A percentile compares a stretch with the other conserved stretches of the same genome.
These are phyloP conservation scores for Testicularia cyperi DNA, from an alignment of 1,284 basidiomycete genomes.

Conservation along the genomic window DNA sequence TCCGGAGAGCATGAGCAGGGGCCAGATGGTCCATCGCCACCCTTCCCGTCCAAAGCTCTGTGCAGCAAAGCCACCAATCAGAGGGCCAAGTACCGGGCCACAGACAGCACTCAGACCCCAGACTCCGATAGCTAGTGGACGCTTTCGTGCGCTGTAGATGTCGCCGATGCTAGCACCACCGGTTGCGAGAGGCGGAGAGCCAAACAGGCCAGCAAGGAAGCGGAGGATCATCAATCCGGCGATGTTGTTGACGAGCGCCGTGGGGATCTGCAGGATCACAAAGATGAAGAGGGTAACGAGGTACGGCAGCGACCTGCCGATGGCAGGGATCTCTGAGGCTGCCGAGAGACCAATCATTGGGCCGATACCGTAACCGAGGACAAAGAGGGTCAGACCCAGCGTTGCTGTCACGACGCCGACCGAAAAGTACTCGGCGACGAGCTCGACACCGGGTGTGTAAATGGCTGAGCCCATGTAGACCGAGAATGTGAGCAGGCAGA, in stretches of 20 bases:
- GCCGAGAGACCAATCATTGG: slow-evolving; percentile 56
- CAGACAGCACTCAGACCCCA: slow-evolving; percentile 40
- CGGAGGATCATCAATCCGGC: slow-evolving; percentile 44
- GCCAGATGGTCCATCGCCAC: slow-evolving; percentile 59
- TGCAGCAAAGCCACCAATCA: slow-evolving; percentile 45
- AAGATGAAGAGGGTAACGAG: slow-evolving; percentile 38
- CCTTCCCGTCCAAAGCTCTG: slow-evolving; percentile 21
- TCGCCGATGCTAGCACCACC: slow-evolving; percentile 50
- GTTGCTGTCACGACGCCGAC: slow-evolving; percentile 21
- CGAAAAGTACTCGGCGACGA: slow-evolving; percentile 54
- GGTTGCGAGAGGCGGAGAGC: slow-evolving; percentile 44
- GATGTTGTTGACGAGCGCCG: slow-evolving; percentile 21
- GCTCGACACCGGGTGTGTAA: slow-evolving; percentile 66
- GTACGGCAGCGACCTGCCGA: slow-evolving; percentile 44
- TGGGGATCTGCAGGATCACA: slow-evolving; percentile 38
- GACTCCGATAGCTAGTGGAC: slow-evolving; percentile 34
- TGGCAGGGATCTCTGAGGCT: slow-evolving; percentile 56
- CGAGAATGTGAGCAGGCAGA: slow-evolving; percentile 62
- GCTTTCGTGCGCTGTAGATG: slow-evolving; percentile 13
- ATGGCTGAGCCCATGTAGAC: slow-evolving; percentile 68
- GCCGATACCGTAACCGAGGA: slow-evolving; percentile 41
- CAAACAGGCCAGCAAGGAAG: slow-evolving; percentile 46
- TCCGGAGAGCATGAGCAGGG: slow-evolving; percentile 58
- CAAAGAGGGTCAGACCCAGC: slow-evolving; percentile 41
- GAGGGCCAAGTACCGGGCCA: slow-evolving; percentile 42